Evolutionary conservation across 2,329 filamentous ascomycete genomes (phyloP).

Genomic region (Monilinia laxa): DNA sequence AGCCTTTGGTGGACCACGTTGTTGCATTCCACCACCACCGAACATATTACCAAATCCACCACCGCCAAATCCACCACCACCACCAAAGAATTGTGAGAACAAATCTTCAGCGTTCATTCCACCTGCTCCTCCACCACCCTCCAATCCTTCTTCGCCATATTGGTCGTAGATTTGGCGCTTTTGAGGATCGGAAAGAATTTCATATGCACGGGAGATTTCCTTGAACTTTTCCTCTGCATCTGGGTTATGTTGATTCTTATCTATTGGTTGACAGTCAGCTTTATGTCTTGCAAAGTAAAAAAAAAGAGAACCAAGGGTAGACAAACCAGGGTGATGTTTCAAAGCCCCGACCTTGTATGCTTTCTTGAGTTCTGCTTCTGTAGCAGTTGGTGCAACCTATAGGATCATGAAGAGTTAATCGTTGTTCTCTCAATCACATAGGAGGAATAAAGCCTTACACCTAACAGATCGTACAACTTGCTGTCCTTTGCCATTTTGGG

Average conservation of each 20-base stretch:
- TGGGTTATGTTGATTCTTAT: slow-evolving; percentile 95
- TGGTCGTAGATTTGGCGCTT: slow-evolving; percentile 94
- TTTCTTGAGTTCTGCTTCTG: slow-evolving; percentile 86
- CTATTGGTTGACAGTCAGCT: slow-evolving; percentile 46
- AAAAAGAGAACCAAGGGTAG: slow-evolving; percentile 17
- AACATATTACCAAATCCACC: slow-evolving; percentile 77
- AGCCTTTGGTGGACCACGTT: slow-evolving; percentile 80
- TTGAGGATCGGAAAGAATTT: slow-evolving; percentile 86
- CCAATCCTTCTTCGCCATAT: slow-evolving; percentile 94
- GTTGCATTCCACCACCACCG: slow-evolving; percentile 66
- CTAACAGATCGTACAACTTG: slow-evolving; percentile 75
- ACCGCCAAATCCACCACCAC: slow-evolving; percentile 61
- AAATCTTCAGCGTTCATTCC: slow-evolving; percentile 96
- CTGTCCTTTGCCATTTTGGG: slow-evolving; percentile 73
- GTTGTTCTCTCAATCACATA: slow-evolving; percentile 21
- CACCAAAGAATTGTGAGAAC: slow-evolving; percentile 95
- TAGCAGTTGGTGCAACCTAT: slow-evolving; percentile 74
- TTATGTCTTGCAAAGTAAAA: not conserved
- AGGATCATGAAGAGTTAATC: slow-evolving; percentile 36
- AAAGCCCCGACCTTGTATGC: slow-evolving; percentile 82
- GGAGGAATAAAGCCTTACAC: slow-evolving; percentile 53
- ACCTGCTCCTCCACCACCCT: slow-evolving; percentile 74
- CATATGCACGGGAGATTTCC: slow-evolving; percentile 92
- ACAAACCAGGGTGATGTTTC: slow-evolving; percentile 79
- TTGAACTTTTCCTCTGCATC: slow-evolving; percentile 98